Conservation (phyloP, 202 grass and related monocot genomes). For the Carex arenaria region DNA sequence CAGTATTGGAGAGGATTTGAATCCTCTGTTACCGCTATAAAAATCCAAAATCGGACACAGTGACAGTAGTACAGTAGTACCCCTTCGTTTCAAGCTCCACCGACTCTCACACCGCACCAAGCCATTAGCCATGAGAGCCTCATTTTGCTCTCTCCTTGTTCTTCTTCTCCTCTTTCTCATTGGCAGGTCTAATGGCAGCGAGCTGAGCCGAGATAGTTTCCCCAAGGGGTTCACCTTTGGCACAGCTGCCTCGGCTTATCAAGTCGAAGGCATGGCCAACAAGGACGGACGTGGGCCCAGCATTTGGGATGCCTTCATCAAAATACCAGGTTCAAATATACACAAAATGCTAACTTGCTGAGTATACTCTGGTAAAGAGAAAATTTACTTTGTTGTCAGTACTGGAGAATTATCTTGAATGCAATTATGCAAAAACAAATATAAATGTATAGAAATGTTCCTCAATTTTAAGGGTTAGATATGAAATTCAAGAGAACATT, state of each 20-base stretch:
- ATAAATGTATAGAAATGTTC: neutral
- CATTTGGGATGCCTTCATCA: conserved; percentile 72
- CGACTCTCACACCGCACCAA: neutral
- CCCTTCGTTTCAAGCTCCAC: neutral
- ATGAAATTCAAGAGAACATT: neutral
- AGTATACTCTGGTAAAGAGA: neutral
- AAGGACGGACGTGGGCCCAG: conserved; percentile 31
- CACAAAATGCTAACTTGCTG: neutral
- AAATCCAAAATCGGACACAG: neutral
- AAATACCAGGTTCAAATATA: conserved; percentile 24
- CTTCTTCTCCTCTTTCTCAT: neutral
- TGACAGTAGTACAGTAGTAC: neutral
- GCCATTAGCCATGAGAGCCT: conserved; percentile 12
- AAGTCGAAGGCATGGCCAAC: conserved; percentile 35
- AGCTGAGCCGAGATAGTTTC: conserved; percentile 22
- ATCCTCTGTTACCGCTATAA: too few relatives aligned
- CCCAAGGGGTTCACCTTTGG: conserved; percentile 30
- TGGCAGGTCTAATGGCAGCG: neutral
- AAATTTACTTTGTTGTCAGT: neutral
- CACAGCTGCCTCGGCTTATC: conserved; percentile 32
- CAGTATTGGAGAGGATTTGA: too few relatives aligned
- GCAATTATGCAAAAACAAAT: neutral
- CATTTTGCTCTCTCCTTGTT: neutral
- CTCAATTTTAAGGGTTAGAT: neutral
- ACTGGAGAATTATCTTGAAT: neutral